Evolutionary conservation across 169 alveolate genomes (phyloP).

Genomic region (Plasmodium relictum): DNA sequence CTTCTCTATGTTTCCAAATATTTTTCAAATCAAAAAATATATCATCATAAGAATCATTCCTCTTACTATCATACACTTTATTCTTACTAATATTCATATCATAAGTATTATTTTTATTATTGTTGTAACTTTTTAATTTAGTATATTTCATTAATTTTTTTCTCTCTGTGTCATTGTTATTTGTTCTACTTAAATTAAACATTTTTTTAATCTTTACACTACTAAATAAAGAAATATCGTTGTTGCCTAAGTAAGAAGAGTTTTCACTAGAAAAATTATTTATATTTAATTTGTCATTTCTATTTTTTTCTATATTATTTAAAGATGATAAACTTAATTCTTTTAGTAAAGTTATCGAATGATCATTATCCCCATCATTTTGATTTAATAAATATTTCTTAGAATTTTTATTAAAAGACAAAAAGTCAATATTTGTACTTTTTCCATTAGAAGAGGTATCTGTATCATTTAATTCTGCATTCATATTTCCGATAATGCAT

Average conservation of each 20-base stretch:
- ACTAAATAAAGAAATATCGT: slow-evolving; percentile 54
- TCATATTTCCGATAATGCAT: background rate
- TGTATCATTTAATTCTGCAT: slow-evolving; percentile 1
- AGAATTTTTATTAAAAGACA: slow-evolving; percentile 24
- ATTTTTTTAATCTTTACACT: slow-evolving; percentile 53
- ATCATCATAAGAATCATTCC: slow-evolving; percentile 49
- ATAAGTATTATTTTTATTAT: slow-evolving; percentile 23
- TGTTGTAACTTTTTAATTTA: background rate
- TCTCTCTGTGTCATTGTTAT: background rate
- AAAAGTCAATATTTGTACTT: slow-evolving; percentile 20
- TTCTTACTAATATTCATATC: background rate
- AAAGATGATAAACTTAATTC: slow-evolving; percentile 21
- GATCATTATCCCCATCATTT: slow-evolving; percentile 19
- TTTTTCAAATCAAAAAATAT: slow-evolving; percentile 20
- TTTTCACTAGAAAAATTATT: slow-evolving; percentile 16
- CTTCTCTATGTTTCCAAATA: background rate
- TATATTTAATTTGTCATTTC: background rate
- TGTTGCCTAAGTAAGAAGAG: slow-evolving; percentile 59
- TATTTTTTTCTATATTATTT: slow-evolving; percentile 8
- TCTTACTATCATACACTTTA: background rate
- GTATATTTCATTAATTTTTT: background rate
- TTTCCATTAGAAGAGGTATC: slow-evolving; percentile 25
- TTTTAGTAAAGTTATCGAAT: slow-evolving; percentile 5
- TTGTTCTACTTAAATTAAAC: slow-evolving; percentile 31
- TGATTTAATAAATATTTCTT: background rate